A percentile compares a stretch with the other conserved stretches of the same genome.
phyloP scores from a whole-genome alignment of 169 alveolate genomes.

The Plasmodium gallinaceum region DNA sequence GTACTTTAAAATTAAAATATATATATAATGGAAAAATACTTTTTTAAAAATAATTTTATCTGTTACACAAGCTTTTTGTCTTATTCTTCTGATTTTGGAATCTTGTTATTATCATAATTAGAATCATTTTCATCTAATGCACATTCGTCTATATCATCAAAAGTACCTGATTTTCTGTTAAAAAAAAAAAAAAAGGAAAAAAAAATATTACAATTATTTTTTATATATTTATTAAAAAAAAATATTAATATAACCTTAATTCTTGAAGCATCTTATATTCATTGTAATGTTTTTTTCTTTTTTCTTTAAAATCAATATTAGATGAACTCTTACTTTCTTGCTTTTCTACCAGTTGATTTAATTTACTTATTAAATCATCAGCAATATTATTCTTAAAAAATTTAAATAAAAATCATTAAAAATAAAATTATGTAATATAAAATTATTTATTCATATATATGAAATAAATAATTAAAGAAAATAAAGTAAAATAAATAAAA shows the following conservation, averaged over 20 bases:
- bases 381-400: conserved; percentile 47
- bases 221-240: neutral
- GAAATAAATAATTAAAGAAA: neutral
- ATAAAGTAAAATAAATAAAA: neutral
- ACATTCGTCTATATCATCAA: conserved; percentile 60
- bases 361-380: conserved; percentile 52
- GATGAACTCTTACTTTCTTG: conserved; percentile 63
- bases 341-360: conserved; percentile 73
- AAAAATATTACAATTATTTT: neutral
- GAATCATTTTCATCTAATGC: conserved; percentile 55
- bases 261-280: conserved; percentile 76
- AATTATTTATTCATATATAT: neutral
- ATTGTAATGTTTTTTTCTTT: conserved; percentile 71
- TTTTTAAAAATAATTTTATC: neutral
- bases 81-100: conserved; percentile 39
- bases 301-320: conserved; percentile 72
- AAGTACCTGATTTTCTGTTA: conserved; percentile 72
- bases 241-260: conserved; percentile 32
- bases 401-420: neutral
- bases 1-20: too few species aligned
- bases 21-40: too few species aligned
- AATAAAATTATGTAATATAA: neutral
- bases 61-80: neutral
- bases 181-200: conserved; percentile 12
- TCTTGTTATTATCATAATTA: conserved; percentile 15